Evolutionary conservation across 129 eudicot species (phyloP), one percentile per base, ranked within the genome.

Genomic region (Centella asiatica): DNA sequence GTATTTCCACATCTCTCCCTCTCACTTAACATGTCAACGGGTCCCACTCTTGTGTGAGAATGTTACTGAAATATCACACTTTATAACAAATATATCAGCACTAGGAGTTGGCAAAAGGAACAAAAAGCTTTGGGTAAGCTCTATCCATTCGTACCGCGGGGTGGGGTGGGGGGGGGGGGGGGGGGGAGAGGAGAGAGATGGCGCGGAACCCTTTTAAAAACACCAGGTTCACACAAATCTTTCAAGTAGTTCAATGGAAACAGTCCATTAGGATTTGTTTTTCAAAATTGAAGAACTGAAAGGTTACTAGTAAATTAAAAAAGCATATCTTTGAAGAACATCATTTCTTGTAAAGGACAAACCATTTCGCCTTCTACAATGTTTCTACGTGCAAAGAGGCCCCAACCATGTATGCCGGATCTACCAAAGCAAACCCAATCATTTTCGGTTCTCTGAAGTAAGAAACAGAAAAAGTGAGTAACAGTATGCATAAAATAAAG

Each of bases 381-480:
- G 49, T 82, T 69, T 53, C 79, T 71, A 46, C 86, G 88, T 36
- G 99, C 99, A 84, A 92, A 92, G 57, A 92, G 96, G 47, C 99
- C 99, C 99, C 99, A 92, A 65, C 99, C 90, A 62, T 92, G 99
- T 58, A 92, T 92, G 60, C 87, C 96, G 29, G 99, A 92, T 78
- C 78, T 77, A 65, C 99, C 99, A 57, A 87, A 87, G 86, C 96
- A 92, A 68, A 92, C 99, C 31, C 85, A 82, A 33, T 87, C 96
- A 62, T 81, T 84, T 75, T 92, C 99, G 2, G 95, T 92, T 82
- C 83, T 87, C 99, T 92, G 94, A 52, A 80, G 33, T 37, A 67
- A 64, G 22, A 75, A 72, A 55, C 53, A 69, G 60, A 39, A 37
- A 7, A 18, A 32, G 62, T 47, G 49, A 66, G 71, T 56, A 17